Evolutionary conservation across 169 alveolate genomes (phyloP).

Genomic region (Plasmodium chabaudi): DNA sequence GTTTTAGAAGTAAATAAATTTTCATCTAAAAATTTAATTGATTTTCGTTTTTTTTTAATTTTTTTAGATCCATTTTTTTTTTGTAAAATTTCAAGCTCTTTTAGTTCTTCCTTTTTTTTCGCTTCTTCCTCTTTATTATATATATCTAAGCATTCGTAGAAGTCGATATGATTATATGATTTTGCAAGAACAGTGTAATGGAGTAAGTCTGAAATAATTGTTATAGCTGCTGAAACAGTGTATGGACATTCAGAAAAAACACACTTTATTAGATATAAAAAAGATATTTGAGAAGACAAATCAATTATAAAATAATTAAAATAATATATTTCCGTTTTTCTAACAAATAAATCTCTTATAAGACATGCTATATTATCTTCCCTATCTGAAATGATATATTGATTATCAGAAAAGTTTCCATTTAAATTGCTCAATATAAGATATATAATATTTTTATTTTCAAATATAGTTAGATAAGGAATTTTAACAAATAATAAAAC

Average conservation of each 20-base stretch:
- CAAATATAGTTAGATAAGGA: conserved; percentile 52
- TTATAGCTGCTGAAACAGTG: conserved; percentile 71
- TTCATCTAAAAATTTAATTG: conserved; percentile 22
- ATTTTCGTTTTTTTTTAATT: conserved; percentile 35
- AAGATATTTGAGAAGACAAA: conserved; percentile 49
- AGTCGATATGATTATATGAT: conserved; percentile 38
- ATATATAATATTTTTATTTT: conserved; percentile 42
- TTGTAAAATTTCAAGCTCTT: not conserved
- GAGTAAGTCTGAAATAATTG: conserved; percentile 38
- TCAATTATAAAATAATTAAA: conserved; percentile 57
- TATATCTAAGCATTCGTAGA: conserved; percentile 51
- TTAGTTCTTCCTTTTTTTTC: conserved; percentile 20
- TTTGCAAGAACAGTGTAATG: conserved; percentile 46
- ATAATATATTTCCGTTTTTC: conserved; percentile 67
- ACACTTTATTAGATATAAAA: conserved; percentile 34
- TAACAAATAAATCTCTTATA: conserved; percentile 60
- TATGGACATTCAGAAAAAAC: conserved; percentile 55
- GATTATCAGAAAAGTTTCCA: conserved; percentile 28
- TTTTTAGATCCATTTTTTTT: conserved; percentile 1
- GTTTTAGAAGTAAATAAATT: conserved; percentile 7
- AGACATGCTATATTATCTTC: conserved; percentile 69
- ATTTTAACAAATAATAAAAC: conserved; percentile 48
- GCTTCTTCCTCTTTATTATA: conserved; percentile 46
- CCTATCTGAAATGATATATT: conserved; percentile 29
- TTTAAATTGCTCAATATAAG: conserved; percentile 49